A percentile compares a stretch with the other conserved stretches of the same genome.
Evolutionary conservation across 768 basidiomycete genomes (phyloP).

Genomic region (Auriculariales sp.): DNA sequence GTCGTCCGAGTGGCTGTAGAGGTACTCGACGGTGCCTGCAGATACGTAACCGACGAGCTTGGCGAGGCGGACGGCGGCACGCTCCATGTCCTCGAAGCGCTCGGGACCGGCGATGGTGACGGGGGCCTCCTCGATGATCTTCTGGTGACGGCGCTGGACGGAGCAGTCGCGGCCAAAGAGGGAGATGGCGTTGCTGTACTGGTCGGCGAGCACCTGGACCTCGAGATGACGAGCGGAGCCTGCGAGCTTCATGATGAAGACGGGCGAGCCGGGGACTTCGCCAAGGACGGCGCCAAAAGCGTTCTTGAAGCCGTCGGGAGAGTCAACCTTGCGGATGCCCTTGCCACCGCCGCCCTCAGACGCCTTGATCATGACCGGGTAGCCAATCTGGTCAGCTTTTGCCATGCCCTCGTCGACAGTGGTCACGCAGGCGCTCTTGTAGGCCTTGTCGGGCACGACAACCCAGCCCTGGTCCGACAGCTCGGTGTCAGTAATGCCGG

Average conservation of each 20-base stretch:
- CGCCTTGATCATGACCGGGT: slow-evolving; percentile 99
- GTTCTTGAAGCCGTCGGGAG: slow-evolving; percentile 79
- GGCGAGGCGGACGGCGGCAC: slow-evolving; percentile 96
- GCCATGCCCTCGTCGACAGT: slow-evolving; percentile 75
- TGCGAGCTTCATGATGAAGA: slow-evolving; percentile 99
- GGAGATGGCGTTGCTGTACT: slow-evolving; percentile 98
- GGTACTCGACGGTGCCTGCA: slow-evolving; percentile 97
- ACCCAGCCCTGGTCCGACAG: slow-evolving; percentile 82
- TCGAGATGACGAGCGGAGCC: slow-evolving; percentile 95
- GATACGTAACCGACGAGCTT: slow-evolving; percentile 98
- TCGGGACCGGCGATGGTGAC: slow-evolving; percentile 91
- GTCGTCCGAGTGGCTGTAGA: slow-evolving; percentile 89
- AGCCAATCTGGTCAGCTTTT: slow-evolving; percentile 80
- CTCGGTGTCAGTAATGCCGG: slow-evolving; percentile 78
- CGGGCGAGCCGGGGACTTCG: slow-evolving; percentile 97
- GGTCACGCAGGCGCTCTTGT: slow-evolving; percentile 76
- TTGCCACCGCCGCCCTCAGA: slow-evolving; percentile 99
- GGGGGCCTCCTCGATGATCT: slow-evolving; percentile 99
- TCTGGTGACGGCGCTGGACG: slow-evolving; percentile 97
- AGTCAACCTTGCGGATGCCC: slow-evolving; percentile 91
- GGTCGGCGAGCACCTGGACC: slow-evolving; percentile 95
- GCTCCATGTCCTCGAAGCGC: slow-evolving; percentile 95
- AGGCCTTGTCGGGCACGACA: slow-evolving; percentile 84
- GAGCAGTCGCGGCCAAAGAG: slow-evolving; percentile 99
- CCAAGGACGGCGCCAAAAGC: slow-evolving; percentile 86